phyloP scores from a whole-genome alignment of 2,329 filamentous ascomycete species.

The Fusarium duplospermum region DNA sequence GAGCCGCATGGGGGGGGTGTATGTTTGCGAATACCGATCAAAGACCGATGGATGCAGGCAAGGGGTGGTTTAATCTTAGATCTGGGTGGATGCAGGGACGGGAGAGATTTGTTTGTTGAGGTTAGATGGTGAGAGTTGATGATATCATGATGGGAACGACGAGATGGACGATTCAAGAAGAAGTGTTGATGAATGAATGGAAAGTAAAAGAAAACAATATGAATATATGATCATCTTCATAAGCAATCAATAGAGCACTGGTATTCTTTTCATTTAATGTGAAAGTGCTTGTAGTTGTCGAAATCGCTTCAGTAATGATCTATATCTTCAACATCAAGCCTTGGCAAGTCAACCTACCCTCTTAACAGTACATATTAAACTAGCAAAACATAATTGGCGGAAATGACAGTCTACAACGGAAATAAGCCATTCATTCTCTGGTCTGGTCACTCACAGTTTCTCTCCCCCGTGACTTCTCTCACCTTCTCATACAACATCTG shows the following conservation, averaged over 20 bases:
- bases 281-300: neutral
- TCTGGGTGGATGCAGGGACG: slow-evolving; percentile 16
- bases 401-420: neutral
- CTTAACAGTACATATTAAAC: neutral
- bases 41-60: slow-evolving; percentile 32
- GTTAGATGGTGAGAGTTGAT: neutral
- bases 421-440: neutral
- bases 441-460: neutral
- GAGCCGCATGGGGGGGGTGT: slow-evolving; percentile 38
- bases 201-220: neutral
- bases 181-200: neutral
- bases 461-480: neutral
- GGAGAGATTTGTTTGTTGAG: slow-evolving; percentile 5
- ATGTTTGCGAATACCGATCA: slow-evolving; percentile 40
- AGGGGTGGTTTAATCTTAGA: slow-evolving; percentile 21
- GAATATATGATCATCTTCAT: neutral
- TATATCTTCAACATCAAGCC: neutral
- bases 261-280: neutral
- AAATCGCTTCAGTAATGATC: neutral
- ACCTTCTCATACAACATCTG: slow-evolving; percentile 12
- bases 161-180: neutral
- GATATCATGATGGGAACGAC: neutral
- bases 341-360: neutral
- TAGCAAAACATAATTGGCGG: neutral
- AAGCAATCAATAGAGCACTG: neutral